Evolutionary conservation across 2,329 filamentous ascomycete genomes (phyloP), one percentile per base, ranked within the genome.

Genomic region (Phyllosticta citriasiana): DNA sequence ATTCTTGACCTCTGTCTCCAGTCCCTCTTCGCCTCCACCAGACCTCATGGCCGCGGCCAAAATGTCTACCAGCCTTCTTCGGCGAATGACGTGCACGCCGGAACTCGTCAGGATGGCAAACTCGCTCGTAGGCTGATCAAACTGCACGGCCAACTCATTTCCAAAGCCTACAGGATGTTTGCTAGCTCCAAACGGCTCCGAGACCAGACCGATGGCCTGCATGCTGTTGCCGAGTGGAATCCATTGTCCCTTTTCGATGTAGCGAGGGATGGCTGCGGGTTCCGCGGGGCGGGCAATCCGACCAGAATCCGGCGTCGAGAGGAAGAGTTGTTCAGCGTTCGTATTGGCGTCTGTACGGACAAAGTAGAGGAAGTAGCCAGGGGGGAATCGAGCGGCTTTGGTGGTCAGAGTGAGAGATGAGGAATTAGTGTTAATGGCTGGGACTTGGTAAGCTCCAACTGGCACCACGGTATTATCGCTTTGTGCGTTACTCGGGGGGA

Each of bases 101-200:
- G 85, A 91, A 67, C 94, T 96, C 33, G 94, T 97, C 59, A 99
- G 80, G 55, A 99, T 85, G 1, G 93, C 94, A 65, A 97, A 86
- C 70, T 99, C 93, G 57, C 88, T 85, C 0, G 88, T 82, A 0
- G 86, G 80, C 63, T 89, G 82, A 69, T 99, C 94, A 67, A 94
- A 99, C 68, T 99, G 95, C n/a, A 96, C 88, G 1, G 94, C 91
- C 61, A 97, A 79, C 75, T 99, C 94, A 67, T 99, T 99, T 10
- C 93, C 92, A 68, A 96, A 97, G 0, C 92, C 93, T 24, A 85
- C 82, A 10, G 76, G 77, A 0, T 85, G 81, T 9, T 88, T 88
- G 16, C 85, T 82, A 0, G 73, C 73, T n/a, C 60, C 60, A 67
- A 91, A 93, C 0, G 88, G 84, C 56, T 83, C 82, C 0, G 88